These are phyloP conservation scores for Trichothecium roseum DNA, from an alignment of 2,329 filamentous ascomycete species.

Conservation along the genomic window DNA sequence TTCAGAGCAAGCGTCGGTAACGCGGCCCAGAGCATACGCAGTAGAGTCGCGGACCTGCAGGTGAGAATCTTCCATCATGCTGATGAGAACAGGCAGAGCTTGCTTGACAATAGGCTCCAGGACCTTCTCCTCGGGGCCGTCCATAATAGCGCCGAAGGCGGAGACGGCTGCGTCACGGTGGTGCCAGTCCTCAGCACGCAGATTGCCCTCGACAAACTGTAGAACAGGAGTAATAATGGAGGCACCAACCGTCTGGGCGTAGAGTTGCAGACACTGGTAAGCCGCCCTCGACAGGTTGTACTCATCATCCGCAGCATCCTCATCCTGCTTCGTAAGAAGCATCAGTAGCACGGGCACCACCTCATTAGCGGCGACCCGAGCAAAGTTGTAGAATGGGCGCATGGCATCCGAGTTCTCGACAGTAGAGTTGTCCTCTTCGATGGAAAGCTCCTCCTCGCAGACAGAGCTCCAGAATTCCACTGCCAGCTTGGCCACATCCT, in stretches of 20 bases:
- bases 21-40: conserved; percentile 89
- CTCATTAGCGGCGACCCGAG: conserved; percentile 82
- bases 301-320: conserved; percentile 92
- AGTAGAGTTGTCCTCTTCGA: conserved; percentile 87
- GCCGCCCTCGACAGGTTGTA: conserved; percentile 94
- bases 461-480: conserved; percentile 99
- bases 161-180: conserved; percentile 91
- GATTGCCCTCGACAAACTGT: conserved; percentile 81
- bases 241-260: conserved; percentile 80
- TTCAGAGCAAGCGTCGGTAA: conserved; percentile 86
- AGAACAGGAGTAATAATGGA: conserved; percentile 81
- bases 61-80: conserved; percentile 80
- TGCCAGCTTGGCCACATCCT: conserved; percentile 94
- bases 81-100: conserved; percentile 81
- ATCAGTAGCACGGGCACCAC: conserved; percentile 85
- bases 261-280: conserved; percentile 94
- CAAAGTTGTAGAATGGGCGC: conserved; percentile 92
- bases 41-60: conserved; percentile 93
- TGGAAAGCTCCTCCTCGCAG: conserved; percentile 95
- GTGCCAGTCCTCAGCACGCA: conserved; percentile 89
- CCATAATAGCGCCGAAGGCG: conserved; percentile 97
- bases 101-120: conserved; percentile 93
- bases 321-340: conserved; percentile 91
- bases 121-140: conserved; percentile 87
- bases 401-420: conserved; percentile 71